phyloP scores from a whole-genome alignment of 768 basidiomycete species.

The Tulasnella sp. region DNA sequence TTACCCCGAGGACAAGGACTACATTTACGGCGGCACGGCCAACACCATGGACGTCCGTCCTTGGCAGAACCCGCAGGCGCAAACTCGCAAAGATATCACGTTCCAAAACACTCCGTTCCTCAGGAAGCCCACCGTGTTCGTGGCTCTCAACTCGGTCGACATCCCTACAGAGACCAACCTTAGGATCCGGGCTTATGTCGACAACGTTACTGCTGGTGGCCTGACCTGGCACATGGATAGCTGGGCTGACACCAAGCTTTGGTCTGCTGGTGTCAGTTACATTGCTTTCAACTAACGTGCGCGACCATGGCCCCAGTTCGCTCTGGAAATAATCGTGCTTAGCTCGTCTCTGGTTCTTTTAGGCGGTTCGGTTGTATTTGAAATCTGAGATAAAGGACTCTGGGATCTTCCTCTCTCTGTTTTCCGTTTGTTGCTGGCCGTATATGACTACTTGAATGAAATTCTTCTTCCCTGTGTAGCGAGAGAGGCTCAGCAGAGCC shows the following conservation, averaged over 20 bases:
- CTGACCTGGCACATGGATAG: slow-evolving; percentile 28
- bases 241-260: slow-evolving; percentile 25
- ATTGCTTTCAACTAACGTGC: slow-evolving; percentile 6
- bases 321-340: too few relatives aligned
- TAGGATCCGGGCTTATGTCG: neutral
- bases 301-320: too few relatives aligned
- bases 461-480: too few relatives aligned
- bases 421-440: too few relatives aligned
- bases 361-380: too few relatives aligned
- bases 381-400: too few relatives aligned
- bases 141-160: slow-evolving; percentile 22
- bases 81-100: neutral
- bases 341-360: too few relatives aligned
- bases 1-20: neutral
- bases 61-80: neutral
- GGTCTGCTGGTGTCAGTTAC: slow-evolving; percentile 21
- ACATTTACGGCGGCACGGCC: neutral
- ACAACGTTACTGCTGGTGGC: slow-evolving; percentile 10
- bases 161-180: neutral
- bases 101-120: neutral
- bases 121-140: slow-evolving; percentile 9
- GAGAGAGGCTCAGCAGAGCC: too few relatives aligned
- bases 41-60: neutral
- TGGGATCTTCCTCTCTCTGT: too few relatives aligned
- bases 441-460: too few relatives aligned